Evolutionary conservation across 768 basidiomycete genomes (phyloP), one percentile per base, ranked within the genome.

Genomic region (Suillus alpinus): DNA sequence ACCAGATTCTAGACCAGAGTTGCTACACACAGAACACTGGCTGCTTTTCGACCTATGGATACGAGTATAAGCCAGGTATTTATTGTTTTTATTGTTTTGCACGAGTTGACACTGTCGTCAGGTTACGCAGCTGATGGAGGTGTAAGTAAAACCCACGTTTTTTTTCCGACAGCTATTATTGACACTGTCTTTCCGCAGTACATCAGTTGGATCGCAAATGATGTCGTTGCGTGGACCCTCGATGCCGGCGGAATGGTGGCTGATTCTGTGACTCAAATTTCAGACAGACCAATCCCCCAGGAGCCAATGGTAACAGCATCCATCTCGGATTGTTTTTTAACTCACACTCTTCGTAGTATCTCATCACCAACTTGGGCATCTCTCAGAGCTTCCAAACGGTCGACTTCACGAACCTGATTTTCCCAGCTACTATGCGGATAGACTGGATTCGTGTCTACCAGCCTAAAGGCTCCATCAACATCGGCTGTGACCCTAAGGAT

Each of bases 381-480:
- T 94, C 92, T 4, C 75, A 78, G 57, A 91, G 89, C 72, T 97
- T 97, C 67, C 88, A 86, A 12, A 65, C 73, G 4, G 85, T 95
- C 56, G 88, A 97, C 75, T 79, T 92, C 55, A 73, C 81, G 18
- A 78, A 88, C 61, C 76, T 96, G 23, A 77, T 75, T 18, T 94
- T 92, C 76, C 94, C 94, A 8, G 73, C 86, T 4, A 77, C 68
- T 3, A 87, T 97, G 91, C 79, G 77, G 52, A 78, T 96, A 44
- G 93, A 97, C 70, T 97, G 89, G 77, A 85, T 98, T 58, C 85
- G 95, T 26, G 91, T 98, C 8, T 98, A 97, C 73, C 95, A 97
- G 70, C 85, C 85, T 3, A 77, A 81, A 68, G 73, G 84, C 63
- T 70, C 80, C 34, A 79, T 85, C 60, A 95, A 94, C 70, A 80